Evolutionary conservation across 2,329 filamentous ascomycete species (phyloP), one percentile per base, ranked within the genome.

Genomic region (Hymenoscyphus fructigenus): DNA sequence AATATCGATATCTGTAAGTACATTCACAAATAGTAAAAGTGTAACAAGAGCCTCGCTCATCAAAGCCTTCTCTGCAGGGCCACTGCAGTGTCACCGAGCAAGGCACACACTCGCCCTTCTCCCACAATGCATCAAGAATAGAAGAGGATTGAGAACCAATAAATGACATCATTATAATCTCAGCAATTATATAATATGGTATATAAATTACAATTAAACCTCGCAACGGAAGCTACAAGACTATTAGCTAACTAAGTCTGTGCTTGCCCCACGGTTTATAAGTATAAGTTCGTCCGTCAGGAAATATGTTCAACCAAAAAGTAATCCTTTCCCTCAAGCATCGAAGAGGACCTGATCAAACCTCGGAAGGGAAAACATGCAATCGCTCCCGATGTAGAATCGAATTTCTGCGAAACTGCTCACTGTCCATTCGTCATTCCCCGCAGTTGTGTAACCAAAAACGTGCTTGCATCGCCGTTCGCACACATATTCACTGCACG

Each of bases 191-290:
- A 50, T 23, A 50, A 23, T 50, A 50, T 20, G n/a, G 10, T 50
- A 50, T 50, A 50, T 23, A 50, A 50, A 50, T 50, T 50, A 50
- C 20, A 50, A 50, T 50, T 50, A 50, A 50, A 50, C 44, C 44
- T 5, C 26, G n/a, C 2, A 7, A 47, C 4, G 41, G 14, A 5
- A 5, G 41, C 2, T 14, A 10, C 12, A 10, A 20, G 5, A 47
- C 6, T 4, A 50, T 23, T 50, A 50, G n/a, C 44, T 50, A 50
- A 50, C 7, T 14, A 7, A 50, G 44, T 50, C 44, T 50, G n/a
- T 23, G 44, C 44, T 17, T 6, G 14, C 26, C 9, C 44, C 44
- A 23, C 5, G 7, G n/a, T 20, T 26, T 50, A 23, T 50, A 50
- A 50, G 44, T 50, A 23, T 50, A 9, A 12, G n/a, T 50, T 50